Evolutionary conservation across 2,329 filamentous ascomycete species (phyloP).

Genomic region (Ustulina deusta): DNA sequence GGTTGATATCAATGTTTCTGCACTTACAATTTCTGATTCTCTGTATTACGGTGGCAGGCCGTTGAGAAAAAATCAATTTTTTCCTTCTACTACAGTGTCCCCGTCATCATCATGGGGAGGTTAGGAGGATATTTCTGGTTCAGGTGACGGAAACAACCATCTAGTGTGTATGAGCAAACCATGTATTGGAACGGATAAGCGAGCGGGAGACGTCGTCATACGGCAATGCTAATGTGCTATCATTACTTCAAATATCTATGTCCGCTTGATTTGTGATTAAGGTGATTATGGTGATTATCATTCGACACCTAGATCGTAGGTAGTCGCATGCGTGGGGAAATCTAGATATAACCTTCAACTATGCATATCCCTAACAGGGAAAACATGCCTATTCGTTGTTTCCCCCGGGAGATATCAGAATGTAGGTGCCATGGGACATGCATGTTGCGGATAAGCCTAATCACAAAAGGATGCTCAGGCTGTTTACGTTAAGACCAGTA

Average conservation of each 20-base stretch:
- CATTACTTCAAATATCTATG: constrained; percentile 27
- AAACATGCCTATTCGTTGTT: neutral
- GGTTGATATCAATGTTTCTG: constrained; percentile 47
- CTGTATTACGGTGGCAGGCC: constrained; percentile 43
- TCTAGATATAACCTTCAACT: neutral
- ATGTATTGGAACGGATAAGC: constrained; percentile 35
- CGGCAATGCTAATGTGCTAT: constrained; percentile 31
- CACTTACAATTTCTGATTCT: constrained; percentile 42
- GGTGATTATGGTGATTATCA: neutral
- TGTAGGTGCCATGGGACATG: neutral
- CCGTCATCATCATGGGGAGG: constrained; percentile 17
- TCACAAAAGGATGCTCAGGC: no score
- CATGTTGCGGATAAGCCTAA: no score
- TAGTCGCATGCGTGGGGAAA: neutral
- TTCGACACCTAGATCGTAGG: neutral
- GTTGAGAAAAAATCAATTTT: constrained; percentile 37
- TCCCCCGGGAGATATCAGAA: neutral
- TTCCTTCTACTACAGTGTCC: constrained; percentile 22
- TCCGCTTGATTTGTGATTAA: neutral
- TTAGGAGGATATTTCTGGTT: constrained; percentile 13
- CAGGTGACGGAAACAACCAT: constrained; percentile 30
- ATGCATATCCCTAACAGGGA: neutral
- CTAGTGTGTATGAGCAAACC: constrained; percentile 34
- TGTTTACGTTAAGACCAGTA: no score
- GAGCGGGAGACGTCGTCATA: constrained; percentile 9